A percentile compares a stretch with the other conserved stretches of the same genome.
These are phyloP conservation scores for Musa acuminata DNA, from an alignment of 176 grass and related monocot genomes.

Conservation along the genomic window DNA sequence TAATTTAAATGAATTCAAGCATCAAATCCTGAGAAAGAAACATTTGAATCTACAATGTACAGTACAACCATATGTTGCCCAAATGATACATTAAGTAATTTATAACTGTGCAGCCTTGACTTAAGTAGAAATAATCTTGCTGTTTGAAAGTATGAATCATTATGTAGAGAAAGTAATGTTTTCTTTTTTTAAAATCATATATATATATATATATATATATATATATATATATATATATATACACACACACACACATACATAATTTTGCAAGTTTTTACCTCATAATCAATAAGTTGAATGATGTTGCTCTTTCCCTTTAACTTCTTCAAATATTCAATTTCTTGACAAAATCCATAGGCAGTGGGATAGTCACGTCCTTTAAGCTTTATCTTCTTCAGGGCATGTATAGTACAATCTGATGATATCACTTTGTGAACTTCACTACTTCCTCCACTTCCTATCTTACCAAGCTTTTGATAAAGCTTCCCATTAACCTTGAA, in stretches of 20 bases:
- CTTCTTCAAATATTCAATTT: slow-evolving; percentile 82
- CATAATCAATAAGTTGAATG: slow-evolving; percentile 90
- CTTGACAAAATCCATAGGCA: slow-evolving; percentile 85
- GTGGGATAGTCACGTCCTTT: slow-evolving; percentile 90
- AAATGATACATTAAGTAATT: no score
- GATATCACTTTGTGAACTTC: slow-evolving; percentile 98
- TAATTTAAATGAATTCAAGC: no score
- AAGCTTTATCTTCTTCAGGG: slow-evolving; percentile 98
- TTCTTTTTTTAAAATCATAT: no score
- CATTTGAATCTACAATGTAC: no score
- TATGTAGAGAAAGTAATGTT: no score
- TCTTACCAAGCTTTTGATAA: slow-evolving; percentile 97
- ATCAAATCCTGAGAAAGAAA: no score
- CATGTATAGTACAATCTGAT: slow-evolving; percentile 64
- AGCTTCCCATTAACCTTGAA: slow-evolving; percentile 89
- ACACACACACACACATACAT: neutral
- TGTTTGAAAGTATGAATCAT: no score
- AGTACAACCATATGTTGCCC: no score
- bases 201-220: no score
- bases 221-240: no score
- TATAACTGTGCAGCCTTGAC: no score
- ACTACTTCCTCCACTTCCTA: slow-evolving; percentile 91
- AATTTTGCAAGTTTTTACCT: slow-evolving; percentile 42
- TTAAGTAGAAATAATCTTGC: no score
- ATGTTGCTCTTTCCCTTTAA: slow-evolving; percentile 86